These are phyloP conservation scores for Cyclotella choctawhatcheeana DNA, from an alignment of 108 stramenopile species.

Conservation along the genomic window DNA sequence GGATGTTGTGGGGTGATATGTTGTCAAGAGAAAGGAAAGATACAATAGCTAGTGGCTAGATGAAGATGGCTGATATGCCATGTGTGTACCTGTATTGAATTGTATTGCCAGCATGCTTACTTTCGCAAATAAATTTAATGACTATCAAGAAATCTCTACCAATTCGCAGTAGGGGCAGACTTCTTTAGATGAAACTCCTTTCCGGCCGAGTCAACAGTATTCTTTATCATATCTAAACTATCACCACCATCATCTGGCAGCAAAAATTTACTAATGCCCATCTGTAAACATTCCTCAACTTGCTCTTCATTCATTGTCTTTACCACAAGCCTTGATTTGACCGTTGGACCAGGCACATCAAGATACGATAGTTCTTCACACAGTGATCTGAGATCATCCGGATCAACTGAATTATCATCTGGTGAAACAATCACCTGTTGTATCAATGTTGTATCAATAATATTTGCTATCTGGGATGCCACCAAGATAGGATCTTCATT, in stretches of 20 bases:
- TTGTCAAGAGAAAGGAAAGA: too few species aligned
- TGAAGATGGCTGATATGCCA: too few species aligned
- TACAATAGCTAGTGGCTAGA: too few species aligned
- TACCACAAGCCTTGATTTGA: slow-evolving; percentile 58
- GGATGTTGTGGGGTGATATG: too few species aligned
- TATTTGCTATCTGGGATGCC: slow-evolving; percentile 23
- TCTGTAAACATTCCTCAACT: slow-evolving; percentile 51
- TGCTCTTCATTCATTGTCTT: slow-evolving; percentile 40
- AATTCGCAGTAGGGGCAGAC: too few species aligned
- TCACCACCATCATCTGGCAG: slow-evolving; percentile 15
- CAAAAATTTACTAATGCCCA: slow-evolving; percentile 64
- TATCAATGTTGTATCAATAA: slow-evolving; percentile 27
- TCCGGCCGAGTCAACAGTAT: not conserved
- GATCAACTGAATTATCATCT: not conserved
- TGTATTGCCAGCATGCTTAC: too few species aligned
- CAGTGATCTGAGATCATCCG: slow-evolving; percentile 37
- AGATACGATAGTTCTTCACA: slow-evolving; percentile 67
- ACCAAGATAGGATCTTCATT: slow-evolving; percentile 32
- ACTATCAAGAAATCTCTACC: too few species aligned
- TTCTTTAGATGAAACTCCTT: too few species aligned
- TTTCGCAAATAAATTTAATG: too few species aligned
- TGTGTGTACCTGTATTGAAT: too few species aligned
- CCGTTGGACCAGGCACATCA: slow-evolving; percentile 63
- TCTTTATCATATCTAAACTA: not conserved
- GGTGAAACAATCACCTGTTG: slow-evolving; percentile 11